Base-by-base conservation (phyloP, 2,329 filamentous ascomycete species). In the Diaporthe sp. region DNA sequence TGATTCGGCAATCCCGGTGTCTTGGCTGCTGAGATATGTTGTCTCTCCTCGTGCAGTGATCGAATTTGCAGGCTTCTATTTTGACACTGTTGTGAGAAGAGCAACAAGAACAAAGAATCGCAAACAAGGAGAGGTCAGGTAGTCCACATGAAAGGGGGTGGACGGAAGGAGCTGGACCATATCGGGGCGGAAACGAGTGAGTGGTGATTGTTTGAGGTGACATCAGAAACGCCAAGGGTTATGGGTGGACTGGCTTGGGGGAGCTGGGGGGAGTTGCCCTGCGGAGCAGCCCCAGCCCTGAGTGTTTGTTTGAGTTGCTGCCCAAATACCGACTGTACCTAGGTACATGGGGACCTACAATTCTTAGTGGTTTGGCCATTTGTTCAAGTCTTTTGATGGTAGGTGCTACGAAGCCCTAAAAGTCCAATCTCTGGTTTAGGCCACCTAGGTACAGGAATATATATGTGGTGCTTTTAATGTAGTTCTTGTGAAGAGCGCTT, bases 161-260 rank as follows among this genome's bases (percentile, higher is more conserved):
- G 8, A 25, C 47, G 32, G 47, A 53, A 66, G 32, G 47, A 68
- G 47, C 47, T 39, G 63, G n/a, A 37, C 47, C 15, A 53, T 53
- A 32, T n/a, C n/a, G 42, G 63, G 63, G 44, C n/a, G 44, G 47
- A 51, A 66, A 39, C 32, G 6, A 53, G 47, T 19, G 44, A 66
- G 47, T 68, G 63, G 15, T 68, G 32, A 68, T 51, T 68, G 63
- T 68, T 68, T 68, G 63, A 53, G 47, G 63, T 68, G 63, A 68
- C 63, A 68, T 68, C 63, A 68, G 63, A 68, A 68, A 68, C 32
- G 32, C 44, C 63, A 35, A 68, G 63, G 63, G 44, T 68, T 39
- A 63, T 63, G 63, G n/a, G 32, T 27, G 44, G 44, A 19, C n/a
- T 8, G 63, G 6, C 53, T 56, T 50, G 17, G 12, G 2, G 4